These are phyloP conservation scores for Aspergillus chevalieri DNA, from an alignment of 2,329 filamentous ascomycete species.

Conservation along the genomic window DNA sequence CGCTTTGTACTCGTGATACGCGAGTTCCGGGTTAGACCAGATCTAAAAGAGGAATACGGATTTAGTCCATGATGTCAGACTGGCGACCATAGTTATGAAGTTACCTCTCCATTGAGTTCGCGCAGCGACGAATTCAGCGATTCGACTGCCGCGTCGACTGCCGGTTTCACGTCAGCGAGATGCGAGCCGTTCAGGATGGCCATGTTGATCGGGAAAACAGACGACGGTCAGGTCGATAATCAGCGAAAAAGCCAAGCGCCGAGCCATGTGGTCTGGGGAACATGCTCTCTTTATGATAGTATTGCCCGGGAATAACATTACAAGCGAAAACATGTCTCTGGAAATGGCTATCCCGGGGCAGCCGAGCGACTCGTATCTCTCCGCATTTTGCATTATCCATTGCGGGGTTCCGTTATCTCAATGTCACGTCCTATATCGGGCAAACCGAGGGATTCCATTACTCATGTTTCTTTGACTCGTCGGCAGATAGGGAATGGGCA, in stretches of 20 bases:
- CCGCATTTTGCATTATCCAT: too few species aligned
- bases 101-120: slow-evolving; percentile 23
- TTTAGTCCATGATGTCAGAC: not conserved
- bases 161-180: slow-evolving; percentile 17
- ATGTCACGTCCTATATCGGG: too few species aligned
- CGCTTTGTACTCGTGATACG: slow-evolving; percentile 48
- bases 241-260: too few species aligned
- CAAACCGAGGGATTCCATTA: too few species aligned
- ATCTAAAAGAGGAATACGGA: slow-evolving; percentile 24
- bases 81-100: not conserved
- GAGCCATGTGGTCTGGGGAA: too few species aligned
- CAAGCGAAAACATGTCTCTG: too few species aligned
- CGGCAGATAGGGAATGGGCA: slow-evolving; percentile 1
- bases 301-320: too few species aligned
- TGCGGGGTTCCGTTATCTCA: too few species aligned
- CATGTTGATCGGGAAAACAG: slow-evolving; percentile 8
- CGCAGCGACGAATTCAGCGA: slow-evolving; percentile 15
- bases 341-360: too few species aligned
- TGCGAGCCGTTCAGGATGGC: slow-evolving; percentile 4
- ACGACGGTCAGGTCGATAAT: not conserved
- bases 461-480: too few species aligned
- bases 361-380: too few species aligned
- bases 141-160: slow-evolving; percentile 15
- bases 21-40: slow-evolving; percentile 47
- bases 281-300: too few species aligned